Conservation (phyloP, 139 green algal genomes). For the Coelastrella sp. region DNA sequence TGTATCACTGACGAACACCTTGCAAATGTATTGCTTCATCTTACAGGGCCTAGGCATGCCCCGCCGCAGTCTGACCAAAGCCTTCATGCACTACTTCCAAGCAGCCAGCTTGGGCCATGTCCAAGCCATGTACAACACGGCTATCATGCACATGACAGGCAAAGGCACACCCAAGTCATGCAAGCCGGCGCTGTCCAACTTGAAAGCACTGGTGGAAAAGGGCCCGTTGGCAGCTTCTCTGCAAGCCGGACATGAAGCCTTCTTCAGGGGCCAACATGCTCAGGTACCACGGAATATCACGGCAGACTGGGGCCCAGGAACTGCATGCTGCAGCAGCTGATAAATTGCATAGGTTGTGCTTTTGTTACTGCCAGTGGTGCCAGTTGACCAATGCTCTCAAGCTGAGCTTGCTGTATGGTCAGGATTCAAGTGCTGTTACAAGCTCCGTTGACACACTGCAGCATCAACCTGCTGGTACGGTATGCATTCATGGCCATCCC, state of each 20-base stretch:
- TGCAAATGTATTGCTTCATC: neutral
- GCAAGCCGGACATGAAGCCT: constrained; percentile 76
- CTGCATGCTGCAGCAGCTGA: too few relatives aligned
- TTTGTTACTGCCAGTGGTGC: neutral
- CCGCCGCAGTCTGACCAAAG: constrained; percentile 51
- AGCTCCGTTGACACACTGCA: too few relatives aligned
- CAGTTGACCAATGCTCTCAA: too few relatives aligned
- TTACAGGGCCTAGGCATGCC: constrained; percentile 56
- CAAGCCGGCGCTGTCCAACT: constrained; percentile 57
- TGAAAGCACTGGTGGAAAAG: constrained; percentile 69
- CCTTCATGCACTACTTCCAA: constrained; percentile 47
- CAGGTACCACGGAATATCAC: constrained; percentile 25
- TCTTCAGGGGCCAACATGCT: constrained; percentile 67
- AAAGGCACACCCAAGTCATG: constrained; percentile 67
- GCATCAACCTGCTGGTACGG: too few relatives aligned
- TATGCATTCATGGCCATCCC: too few relatives aligned
- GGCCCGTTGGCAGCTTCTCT: constrained; percentile 59
- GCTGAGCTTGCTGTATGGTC: too few relatives aligned
- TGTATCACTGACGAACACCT: too few relatives aligned
- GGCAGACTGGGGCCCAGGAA: too few relatives aligned
- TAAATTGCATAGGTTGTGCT: neutral
- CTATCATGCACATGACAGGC: constrained; percentile 88
- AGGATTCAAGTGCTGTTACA: too few relatives aligned
- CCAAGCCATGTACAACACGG: constrained; percentile 88
- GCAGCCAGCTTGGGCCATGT: constrained; percentile 74